Percentiles rank a stretch among this genome's conserved stretches.
Evolutionary conservation across 2,329 filamentous ascomycete species (phyloP).

Genomic region (Neophaeococcomyces aloes): DNA sequence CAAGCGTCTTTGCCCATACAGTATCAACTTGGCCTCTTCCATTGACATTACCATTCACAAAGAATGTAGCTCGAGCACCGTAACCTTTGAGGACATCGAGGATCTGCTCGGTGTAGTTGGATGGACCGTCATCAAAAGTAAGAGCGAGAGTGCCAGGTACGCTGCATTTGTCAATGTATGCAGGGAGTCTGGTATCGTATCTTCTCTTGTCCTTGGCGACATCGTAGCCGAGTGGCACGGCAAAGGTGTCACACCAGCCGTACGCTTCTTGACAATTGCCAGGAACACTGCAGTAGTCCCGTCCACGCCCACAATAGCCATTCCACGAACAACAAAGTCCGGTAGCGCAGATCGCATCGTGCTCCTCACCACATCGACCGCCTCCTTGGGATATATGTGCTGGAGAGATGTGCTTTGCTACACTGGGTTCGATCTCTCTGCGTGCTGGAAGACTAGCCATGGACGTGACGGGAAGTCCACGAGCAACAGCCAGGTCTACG

Average conservation of each 20-base stretch:
- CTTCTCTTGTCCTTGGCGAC: conserved; percentile 10
- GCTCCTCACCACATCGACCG: conserved; percentile 9
- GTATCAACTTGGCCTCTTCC: conserved; percentile 35
- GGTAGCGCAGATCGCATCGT: conserved; percentile 6
- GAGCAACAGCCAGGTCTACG: no score
- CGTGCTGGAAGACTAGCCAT: no score
- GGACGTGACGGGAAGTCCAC: no score
- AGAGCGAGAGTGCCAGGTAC: conserved; percentile 52
- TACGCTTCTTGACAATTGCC: conserved; percentile 15
- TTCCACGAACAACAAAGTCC: conserved; percentile 14
- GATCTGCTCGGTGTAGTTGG: conserved; percentile 50
- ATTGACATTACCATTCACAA: conserved; percentile 45
- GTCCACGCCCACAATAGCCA: conserved; percentile 15
- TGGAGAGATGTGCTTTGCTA: neutral
- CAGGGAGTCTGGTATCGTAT: conserved; percentile 16
- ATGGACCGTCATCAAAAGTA: conserved; percentile 59
- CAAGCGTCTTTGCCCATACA: conserved; percentile 30
- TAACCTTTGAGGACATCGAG: conserved; percentile 51
- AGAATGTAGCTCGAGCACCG: conserved; percentile 57
- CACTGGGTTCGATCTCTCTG: no score
- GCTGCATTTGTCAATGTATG: conserved; percentile 31
- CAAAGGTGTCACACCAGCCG: conserved; percentile 18
- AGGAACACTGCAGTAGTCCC: conserved; percentile 17
- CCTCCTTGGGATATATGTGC: neutral
- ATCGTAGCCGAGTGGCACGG: conserved; percentile 11